Evolutionary conservation across 768 basidiomycete genomes (phyloP), one percentile per base, ranked within the genome.

Genomic region (Suillus luteus): DNA sequence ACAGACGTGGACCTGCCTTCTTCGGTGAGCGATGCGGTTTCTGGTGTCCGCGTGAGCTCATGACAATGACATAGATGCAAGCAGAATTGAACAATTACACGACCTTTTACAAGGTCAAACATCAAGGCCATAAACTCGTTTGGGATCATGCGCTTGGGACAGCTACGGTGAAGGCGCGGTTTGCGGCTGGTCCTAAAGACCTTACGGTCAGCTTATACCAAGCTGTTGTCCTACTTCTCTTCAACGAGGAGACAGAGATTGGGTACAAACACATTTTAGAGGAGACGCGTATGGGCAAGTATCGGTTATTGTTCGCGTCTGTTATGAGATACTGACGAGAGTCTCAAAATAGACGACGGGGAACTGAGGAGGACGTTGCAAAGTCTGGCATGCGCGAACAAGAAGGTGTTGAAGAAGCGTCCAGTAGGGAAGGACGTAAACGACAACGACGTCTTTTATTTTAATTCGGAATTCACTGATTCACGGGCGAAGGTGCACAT

Each of bases 61-160:
- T 62, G 55, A 33, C 64, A 3, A 15, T 10, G 63, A 43, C 33
- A 59, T 71, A 95, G 86, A 93, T 99, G 87, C 86, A 91, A 78
- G 68, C 74, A 1, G 86, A 92, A 41, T 76, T 99, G 48, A 79
- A 78, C 14, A 76, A 77, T 1, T 99, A 88, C 71, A 74, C 80
- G 0, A 69, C 72, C 0, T 95, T 90, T 74, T 99, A 99, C 79
- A 87, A 89, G 68, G 76, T 73, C 2, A 90, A 90, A 67, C 95
- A 97, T 75, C 80, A 85, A 49, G 88, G 88, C 0, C 87, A 89
- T 52, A 85, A 85, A 60, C 82, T 99, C 8, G 84, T 87, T 54
- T 98, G 93, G 93, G 86, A 93, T 71, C 93, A 94, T 71, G 85
- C 89, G 1, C 84, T 99, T 2, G 95, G 92, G 8, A 94, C 92